Conservation (phyloP, 169 alveolate genomes). For the Miamiensis avidus region DNA sequence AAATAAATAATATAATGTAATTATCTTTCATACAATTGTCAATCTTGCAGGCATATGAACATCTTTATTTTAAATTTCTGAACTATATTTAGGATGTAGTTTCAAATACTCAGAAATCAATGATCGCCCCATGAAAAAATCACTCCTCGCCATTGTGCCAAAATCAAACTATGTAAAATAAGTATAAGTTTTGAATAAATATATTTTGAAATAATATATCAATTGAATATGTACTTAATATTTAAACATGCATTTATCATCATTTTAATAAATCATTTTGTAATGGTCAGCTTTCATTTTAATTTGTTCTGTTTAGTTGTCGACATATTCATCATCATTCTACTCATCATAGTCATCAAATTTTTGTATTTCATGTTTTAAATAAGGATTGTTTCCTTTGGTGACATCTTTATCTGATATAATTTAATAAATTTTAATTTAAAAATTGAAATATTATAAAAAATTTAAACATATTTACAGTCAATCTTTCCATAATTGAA, state of each 20-base stretch:
- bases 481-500: slow-evolving; percentile 17
- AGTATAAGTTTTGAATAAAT: not conserved
- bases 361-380: not conserved
- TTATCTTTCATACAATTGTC: slow-evolving; percentile 24
- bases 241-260: slow-evolving; percentile 35
- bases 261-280: slow-evolving; percentile 27
- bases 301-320: not conserved
- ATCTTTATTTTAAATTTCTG: slow-evolving; percentile 5
- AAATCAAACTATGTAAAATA: slow-evolving; percentile 16
- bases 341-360: not conserved
- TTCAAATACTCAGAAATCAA: slow-evolving; percentile 33
- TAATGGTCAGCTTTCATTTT: slow-evolving; percentile 23
- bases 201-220: too few relatives aligned
- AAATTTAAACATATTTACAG: slow-evolving; percentile 15
- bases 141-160: slow-evolving; percentile 36
- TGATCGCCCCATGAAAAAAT: slow-evolving; percentile 45
- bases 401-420: not conserved
- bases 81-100: slow-evolving; percentile 29
- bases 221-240: slow-evolving; percentile 4
- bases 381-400: not conserved
- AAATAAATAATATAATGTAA: not conserved
- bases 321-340: not conserved
- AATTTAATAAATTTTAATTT: not conserved
- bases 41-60: slow-evolving; percentile 24
- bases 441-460: too few relatives aligned